Base-by-base conservation (phyloP, 305 asterid genomes). In the Stenogyne calaminthoides region DNA sequence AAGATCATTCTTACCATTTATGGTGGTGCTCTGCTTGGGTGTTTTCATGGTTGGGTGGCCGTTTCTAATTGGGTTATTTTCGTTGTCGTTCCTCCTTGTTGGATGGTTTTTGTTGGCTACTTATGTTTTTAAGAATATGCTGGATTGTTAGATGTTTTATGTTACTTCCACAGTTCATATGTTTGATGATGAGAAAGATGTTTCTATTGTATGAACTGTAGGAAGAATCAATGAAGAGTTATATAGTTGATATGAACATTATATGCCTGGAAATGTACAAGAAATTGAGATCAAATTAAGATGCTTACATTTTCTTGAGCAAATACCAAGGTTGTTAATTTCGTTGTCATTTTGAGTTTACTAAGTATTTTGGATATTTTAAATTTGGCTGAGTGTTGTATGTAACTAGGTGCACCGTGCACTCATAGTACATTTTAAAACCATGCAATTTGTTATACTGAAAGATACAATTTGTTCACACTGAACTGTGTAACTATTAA, bases 1-100 rank as follows among this genome's bases (percentile, higher is more conserved):
- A 42, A 82, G 89, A 74, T 79, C 98, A 22, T 90, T 89, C 82
- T 70, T 86, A 57, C 99, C 99, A 4, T 90, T 89, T 67, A n/a
- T 80, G 55, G 74, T 75, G 78, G 96, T 91, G 71, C 47, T 82
- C 46, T 85, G 90, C 82, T 80, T 95, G 12, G 98, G 99, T 27
- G n/a, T 91, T 9, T 75, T 69, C 54, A 78, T 85, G 90, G 99
- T 83, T 52, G 98, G 99, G 69, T 92, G 94, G 98, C 96, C 89
- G 2, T 92, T 90, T 78, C 40, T 89, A 20, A 52, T 87, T 18
- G 98, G 93, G 15, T 71, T 92, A 51, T 71, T 86, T n/a, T 84
- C 85, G 0, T 92, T 95, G 54, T 84, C 97, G 5, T 62, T 86
- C 44, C 86, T 95, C 8, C 90, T 95, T 9, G 3, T 82, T 10